Percentiles rank a stretch among this genome's conserved stretches.
These are phyloP conservation scores for Monosporascus sp. DNA, from an alignment of 2,329 filamentous ascomycete genomes.

Conservation along the genomic window DNA sequence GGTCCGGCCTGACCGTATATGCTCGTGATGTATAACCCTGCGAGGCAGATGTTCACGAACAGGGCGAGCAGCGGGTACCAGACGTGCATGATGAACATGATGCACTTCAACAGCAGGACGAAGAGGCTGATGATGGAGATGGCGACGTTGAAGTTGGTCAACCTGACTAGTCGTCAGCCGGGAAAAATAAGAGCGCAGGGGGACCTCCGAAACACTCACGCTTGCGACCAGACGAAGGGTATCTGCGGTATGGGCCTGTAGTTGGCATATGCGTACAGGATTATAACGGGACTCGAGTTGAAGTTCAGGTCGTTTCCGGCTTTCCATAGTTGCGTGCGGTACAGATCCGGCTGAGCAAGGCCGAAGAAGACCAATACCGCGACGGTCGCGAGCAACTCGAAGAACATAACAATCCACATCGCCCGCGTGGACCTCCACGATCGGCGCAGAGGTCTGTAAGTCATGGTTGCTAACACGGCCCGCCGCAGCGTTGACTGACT, in stretches of 20 bases:
- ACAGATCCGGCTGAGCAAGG: constrained; percentile 68
- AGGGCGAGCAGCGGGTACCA: constrained; percentile 63
- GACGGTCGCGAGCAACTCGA: constrained; percentile 63
- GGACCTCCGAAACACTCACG: constrained; percentile 45
- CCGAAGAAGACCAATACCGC: constrained; percentile 65
- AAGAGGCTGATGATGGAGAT: constrained; percentile 73
- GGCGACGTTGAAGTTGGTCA: constrained; percentile 71
- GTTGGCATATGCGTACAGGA: constrained; percentile 71
- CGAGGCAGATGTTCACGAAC: constrained; percentile 51
- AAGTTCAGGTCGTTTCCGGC: constrained; percentile 66
- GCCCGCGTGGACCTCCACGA: constrained; percentile 52
- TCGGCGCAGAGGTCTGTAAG: constrained; percentile 53
- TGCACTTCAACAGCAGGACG: constrained; percentile 65
- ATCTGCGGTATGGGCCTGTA: constrained; percentile 55
- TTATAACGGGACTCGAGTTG: constrained; percentile 66
- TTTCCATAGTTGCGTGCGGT: constrained; percentile 66
- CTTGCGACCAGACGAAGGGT: constrained; percentile 68
- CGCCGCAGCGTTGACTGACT: constrained; percentile 1
- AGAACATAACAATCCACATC: constrained; percentile 58
- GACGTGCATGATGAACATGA: constrained; percentile 64
- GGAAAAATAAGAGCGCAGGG: neutral
- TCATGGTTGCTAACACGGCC: constrained; percentile 26
- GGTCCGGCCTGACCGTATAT: constrained; percentile 67
- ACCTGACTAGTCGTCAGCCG: constrained; percentile 38
- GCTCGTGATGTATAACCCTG: constrained; percentile 60